Conservation (phyloP, 768 basidiomycete genomes). For the Mycena venus region DNA sequence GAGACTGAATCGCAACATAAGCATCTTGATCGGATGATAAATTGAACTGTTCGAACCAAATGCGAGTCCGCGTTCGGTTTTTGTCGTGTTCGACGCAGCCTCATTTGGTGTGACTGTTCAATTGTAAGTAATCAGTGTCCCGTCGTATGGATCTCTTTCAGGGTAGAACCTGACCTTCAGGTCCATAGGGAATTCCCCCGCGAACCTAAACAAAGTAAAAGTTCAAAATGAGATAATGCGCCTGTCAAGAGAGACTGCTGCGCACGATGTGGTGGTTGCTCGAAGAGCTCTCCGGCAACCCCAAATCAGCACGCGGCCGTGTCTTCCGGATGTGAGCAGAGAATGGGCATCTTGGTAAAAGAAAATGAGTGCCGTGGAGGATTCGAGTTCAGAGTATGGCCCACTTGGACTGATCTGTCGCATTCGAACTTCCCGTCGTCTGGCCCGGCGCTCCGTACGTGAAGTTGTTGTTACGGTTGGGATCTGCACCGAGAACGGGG, state of each 20-base stretch:
- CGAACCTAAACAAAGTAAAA: too few species aligned
- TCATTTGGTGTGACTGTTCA: constrained; percentile 15
- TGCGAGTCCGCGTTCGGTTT: constrained; percentile 19
- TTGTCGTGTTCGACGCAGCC: background rate
- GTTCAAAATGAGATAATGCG: too few species aligned
- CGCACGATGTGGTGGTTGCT: constrained; percentile 40
- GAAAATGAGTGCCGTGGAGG: background rate
- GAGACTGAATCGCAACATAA: background rate
- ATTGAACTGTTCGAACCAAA: constrained; percentile 19
- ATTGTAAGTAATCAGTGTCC: background rate
- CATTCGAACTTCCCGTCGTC: background rate
- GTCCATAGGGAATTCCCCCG: constrained; percentile 52
- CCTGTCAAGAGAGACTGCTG: too few species aligned
- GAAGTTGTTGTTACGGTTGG: constrained; percentile 25
- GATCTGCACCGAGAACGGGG: constrained; percentile 22
- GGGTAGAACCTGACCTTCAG: constrained; percentile 19
- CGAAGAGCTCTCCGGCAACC: constrained; percentile 29
- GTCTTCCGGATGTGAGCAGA: constrained; percentile 36
- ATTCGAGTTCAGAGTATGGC: background rate
- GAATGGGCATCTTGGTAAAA: constrained; percentile 18
- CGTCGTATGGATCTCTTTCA: too few species aligned
- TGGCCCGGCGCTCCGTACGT: constrained; percentile 15
- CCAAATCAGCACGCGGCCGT: constrained; percentile 40
- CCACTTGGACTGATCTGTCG: constrained; percentile 26
- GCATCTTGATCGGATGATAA: background rate